Conservation (phyloP, 768 basidiomycete genomes). For the Mycena venus region DNA sequence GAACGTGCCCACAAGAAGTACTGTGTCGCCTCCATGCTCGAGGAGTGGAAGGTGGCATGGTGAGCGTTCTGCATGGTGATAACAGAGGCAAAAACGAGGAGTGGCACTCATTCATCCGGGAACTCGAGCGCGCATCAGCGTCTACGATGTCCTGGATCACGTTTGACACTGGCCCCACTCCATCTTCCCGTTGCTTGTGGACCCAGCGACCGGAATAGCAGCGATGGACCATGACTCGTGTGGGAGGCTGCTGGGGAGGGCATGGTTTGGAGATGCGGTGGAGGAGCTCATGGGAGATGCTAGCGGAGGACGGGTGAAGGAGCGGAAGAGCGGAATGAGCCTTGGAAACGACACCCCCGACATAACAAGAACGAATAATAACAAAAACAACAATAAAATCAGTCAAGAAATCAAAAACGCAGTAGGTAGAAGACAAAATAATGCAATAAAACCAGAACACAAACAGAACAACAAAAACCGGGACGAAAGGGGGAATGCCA, state of each 20-base stretch:
- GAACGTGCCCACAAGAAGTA: too few species aligned
- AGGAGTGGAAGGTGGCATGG: too few species aligned
- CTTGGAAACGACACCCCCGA: neutral
- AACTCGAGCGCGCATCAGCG: neutral
- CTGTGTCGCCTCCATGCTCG: too few species aligned
- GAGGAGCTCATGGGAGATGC: too few species aligned
- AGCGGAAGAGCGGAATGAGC: neutral
- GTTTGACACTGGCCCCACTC: neutral
- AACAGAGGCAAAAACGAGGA: neutral
- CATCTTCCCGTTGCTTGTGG: neutral
- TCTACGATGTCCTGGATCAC: neutral
- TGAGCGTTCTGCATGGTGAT: too few species aligned
- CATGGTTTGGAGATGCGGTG: neutral
- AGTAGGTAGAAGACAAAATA: too few species aligned
- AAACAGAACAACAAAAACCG: too few species aligned
- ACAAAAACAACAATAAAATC: too few species aligned
- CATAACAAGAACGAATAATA: too few species aligned
- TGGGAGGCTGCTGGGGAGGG: neutral
- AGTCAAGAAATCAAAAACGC: too few species aligned
- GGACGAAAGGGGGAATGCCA: too few species aligned
- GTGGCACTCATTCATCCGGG: neutral
- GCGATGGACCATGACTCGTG: neutral
- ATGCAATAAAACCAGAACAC: too few species aligned
- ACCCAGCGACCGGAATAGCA: neutral
- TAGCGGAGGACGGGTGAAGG: neutral